A percentile compares a stretch with the other conserved stretches of the same genome.
Evolutionary conservation across 2,329 filamentous ascomycete genomes (phyloP).

Genomic region (Trichoderma sp.): DNA sequence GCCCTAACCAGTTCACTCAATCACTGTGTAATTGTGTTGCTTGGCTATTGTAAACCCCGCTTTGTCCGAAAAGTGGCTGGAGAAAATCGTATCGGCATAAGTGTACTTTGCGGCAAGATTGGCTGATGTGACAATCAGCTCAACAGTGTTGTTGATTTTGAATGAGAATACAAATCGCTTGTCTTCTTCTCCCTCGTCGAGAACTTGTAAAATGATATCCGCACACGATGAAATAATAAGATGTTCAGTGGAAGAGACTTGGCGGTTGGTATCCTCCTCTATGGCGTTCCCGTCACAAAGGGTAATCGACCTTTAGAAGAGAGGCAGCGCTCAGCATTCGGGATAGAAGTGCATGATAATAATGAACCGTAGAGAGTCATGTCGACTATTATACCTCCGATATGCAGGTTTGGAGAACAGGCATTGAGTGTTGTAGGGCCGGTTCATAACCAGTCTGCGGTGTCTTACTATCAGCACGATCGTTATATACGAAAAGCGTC

Average conservation of each 20-base stretch:
- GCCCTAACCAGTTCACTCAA: constrained; percentile 56
- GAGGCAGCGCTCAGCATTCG: constrained; percentile 65
- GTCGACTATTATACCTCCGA: constrained; percentile 64
- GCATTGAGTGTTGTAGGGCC: not conserved
- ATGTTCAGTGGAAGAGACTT: constrained; percentile 60
- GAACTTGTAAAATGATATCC: constrained; percentile 53
- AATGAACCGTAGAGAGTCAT: constrained; percentile 59
- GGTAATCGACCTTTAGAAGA: constrained; percentile 54
- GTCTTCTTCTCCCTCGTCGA: constrained; percentile 50
- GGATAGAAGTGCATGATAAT: constrained; percentile 61
- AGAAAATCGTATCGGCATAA: constrained; percentile 59
- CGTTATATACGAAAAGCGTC: not conserved
- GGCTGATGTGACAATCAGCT: constrained; percentile 50
- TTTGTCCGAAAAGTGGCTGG: constrained; percentile 64
- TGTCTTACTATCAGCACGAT: not conserved
- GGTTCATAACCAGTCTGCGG: not conserved
- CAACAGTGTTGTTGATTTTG: constrained; percentile 55
- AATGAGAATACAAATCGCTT: constrained; percentile 65
- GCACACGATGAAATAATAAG: constrained; percentile 61
- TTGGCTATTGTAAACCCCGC: constrained; percentile 30
- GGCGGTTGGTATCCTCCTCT: constrained; percentile 48
- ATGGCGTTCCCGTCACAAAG: constrained; percentile 67
- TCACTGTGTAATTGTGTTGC: not conserved
- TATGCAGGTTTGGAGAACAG: constrained; percentile 51
- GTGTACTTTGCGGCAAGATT: constrained; percentile 58